Percentiles rank a stretch among this genome's conserved stretches.
Evolutionary conservation across 345 rosid genomes (phyloP).

Genomic region (Lepidium didymum): DNA sequence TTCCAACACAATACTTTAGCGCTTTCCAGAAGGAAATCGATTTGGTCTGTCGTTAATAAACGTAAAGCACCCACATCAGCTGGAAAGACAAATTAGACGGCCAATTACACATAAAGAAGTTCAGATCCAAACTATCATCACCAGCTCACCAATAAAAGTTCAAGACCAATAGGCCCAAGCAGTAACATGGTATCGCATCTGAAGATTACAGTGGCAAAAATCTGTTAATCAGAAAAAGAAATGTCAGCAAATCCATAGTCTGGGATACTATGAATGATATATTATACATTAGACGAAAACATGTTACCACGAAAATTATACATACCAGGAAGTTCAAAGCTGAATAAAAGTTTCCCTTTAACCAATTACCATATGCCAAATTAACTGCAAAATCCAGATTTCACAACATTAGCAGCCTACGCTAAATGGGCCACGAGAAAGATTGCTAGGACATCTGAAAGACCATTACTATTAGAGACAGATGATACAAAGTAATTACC

Average conservation of each 20-base stretch:
- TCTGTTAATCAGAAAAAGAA: slow-evolving; percentile 39
- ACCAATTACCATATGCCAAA: slow-evolving; percentile 77
- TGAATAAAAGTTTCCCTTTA: slow-evolving; percentile 54
- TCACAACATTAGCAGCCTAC: slow-evolving; percentile 13
- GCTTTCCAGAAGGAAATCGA: slow-evolving; percentile 66
- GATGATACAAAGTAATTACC: slow-evolving; percentile 43
- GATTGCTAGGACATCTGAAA: neutral
- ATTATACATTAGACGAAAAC: neutral
- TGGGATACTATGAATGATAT: neutral
- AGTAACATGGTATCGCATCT: slow-evolving; percentile 87
- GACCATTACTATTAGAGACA: neutral
- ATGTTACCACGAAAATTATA: neutral
- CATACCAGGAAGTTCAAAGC: slow-evolving; percentile 78
- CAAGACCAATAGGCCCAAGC: slow-evolving; percentile 70
- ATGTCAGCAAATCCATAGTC: slow-evolving; percentile 7
- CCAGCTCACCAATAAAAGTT: slow-evolving; percentile 68
- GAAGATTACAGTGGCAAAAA: slow-evolving; percentile 60
- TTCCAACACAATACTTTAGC: slow-evolving; percentile 49
- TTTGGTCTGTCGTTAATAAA: slow-evolving; percentile 52
- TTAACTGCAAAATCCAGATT: slow-evolving; percentile 49
- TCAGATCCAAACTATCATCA: slow-evolving; percentile 1
- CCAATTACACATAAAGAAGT: slow-evolving; percentile 1
- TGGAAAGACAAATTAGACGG: slow-evolving; percentile 8
- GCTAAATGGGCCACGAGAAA: slow-evolving; percentile 1
- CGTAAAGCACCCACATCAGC: slow-evolving; percentile 20